phyloP scores from a whole-genome alignment of 2,329 filamentous ascomycete genomes.

The Monosporascus ibericus region DNA sequence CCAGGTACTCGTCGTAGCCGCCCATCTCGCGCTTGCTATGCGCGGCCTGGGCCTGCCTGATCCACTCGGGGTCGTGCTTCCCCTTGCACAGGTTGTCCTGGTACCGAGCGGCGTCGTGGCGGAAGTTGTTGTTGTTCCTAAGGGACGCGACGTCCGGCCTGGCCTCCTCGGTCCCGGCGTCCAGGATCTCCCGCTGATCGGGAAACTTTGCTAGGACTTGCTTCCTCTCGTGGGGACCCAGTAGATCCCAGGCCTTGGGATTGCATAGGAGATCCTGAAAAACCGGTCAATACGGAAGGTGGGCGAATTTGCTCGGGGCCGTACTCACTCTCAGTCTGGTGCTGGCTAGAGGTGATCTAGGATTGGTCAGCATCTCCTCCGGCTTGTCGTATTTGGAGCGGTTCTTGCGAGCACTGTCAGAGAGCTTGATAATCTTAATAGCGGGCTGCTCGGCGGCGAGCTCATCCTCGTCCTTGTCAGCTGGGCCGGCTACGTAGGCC shows the following conservation, averaged over 20 bases:
- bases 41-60: slow-evolving; percentile 44
- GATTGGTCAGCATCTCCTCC: slow-evolving; percentile 29
- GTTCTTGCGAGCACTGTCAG: slow-evolving; percentile 18
- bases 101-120: slow-evolving; percentile 39
- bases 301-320: not conserved
- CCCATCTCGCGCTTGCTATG: slow-evolving; percentile 42
- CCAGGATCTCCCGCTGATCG: slow-evolving; percentile 29
- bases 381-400: slow-evolving; percentile 22
- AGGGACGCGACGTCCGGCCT: slow-evolving; percentile 37
- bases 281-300: not conserved
- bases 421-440: slow-evolving; percentile 22
- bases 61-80: slow-evolving; percentile 47
- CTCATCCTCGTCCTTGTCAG: slow-evolving; percentile 9
- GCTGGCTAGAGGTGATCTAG: slow-evolving; percentile 27
- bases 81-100: slow-evolving; percentile 40
- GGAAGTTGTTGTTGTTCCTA: slow-evolving; percentile 41
- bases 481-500: slow-evolving; percentile 4
- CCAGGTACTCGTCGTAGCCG: slow-evolving; percentile 43
- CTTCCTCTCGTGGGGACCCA: slow-evolving; percentile 26
- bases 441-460: slow-evolving; percentile 8
- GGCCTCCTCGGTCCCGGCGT: slow-evolving; percentile 28
- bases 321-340: slow-evolving; percentile 29
- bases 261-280: slow-evolving; percentile 30
- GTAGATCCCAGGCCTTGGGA: slow-evolving; percentile 31
- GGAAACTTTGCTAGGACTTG: slow-evolving; percentile 32